Evolutionary conservation across 495 filamentous ascomycete species (phyloP).

Genomic region (Aspergillus egyptiacus): DNA sequence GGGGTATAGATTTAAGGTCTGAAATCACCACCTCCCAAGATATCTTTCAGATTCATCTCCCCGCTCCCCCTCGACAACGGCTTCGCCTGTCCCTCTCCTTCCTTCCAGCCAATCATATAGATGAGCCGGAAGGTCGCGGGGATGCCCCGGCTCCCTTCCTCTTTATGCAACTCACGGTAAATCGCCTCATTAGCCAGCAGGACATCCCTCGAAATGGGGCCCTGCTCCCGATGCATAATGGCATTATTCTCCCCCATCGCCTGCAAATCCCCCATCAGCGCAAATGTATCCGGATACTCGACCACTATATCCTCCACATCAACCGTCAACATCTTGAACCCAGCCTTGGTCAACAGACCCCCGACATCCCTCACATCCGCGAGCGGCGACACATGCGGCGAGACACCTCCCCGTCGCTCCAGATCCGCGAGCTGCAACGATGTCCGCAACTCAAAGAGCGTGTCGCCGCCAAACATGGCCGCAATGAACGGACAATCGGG

Average conservation of each 20-base stretch:
- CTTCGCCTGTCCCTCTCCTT: constrained; percentile 67
- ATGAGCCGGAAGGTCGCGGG: constrained; percentile 91
- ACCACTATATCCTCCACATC: constrained; percentile 97
- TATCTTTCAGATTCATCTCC: constrained; percentile 73
- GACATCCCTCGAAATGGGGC: constrained; percentile 72
- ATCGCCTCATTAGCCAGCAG: constrained; percentile 84
- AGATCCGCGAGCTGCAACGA: constrained; percentile 89
- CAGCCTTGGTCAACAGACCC: constrained; percentile 75
- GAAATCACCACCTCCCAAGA: constrained; percentile 59
- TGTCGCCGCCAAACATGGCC: constrained; percentile 94
- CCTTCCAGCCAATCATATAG: constrained; percentile 98
- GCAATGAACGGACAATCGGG: constrained; percentile 90
- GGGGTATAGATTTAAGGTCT: constrained; percentile 18
- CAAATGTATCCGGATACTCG: constrained; percentile 88
- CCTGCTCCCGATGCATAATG: constrained; percentile 70
- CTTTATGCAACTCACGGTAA: constrained; percentile 74
- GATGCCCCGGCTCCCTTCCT: constrained; percentile 59
- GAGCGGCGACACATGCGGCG: constrained; percentile 78
- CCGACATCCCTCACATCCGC: constrained; percentile 92
- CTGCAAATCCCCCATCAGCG: constrained; percentile 88
- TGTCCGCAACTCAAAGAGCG: constrained; percentile 88
- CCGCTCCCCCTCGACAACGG: constrained; percentile 80
- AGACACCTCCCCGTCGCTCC: constrained; percentile 81
- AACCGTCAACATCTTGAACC: constrained; percentile 93
- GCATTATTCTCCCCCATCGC: constrained; percentile 93